These are phyloP conservation scores for Leccinum huronense DNA, from an alignment of 1,284 basidiomycete species.

Conservation along the genomic window DNA sequence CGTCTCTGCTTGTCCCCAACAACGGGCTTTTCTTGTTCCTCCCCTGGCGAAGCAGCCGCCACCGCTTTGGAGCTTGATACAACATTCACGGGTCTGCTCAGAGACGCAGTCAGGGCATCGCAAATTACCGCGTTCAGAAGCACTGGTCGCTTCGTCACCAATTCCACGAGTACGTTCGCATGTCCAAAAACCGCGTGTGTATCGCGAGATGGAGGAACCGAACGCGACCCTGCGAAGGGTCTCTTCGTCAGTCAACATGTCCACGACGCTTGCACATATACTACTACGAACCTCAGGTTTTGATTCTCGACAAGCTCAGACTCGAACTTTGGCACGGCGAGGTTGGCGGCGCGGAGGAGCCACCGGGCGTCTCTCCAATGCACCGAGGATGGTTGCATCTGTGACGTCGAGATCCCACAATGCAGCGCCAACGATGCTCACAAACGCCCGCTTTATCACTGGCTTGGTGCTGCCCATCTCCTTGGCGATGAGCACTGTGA, in stretches of 20 bases:
- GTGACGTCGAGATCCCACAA: conserved; percentile 42
- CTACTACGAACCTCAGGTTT: conserved; percentile 49
- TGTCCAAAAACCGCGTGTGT: conserved; percentile 51
- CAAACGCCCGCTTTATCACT: conserved; percentile 50
- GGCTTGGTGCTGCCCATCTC: conserved; percentile 66
- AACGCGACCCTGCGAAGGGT: conserved; percentile 49
- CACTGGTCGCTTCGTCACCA: conserved; percentile 39
- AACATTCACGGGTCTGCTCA: conserved; percentile 31
- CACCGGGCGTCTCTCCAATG: conserved; percentile 78
- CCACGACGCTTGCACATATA: not conserved
- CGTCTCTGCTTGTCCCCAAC: conserved; percentile 47
- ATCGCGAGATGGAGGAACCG: conserved; percentile 69
- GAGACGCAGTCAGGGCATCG: conserved; percentile 51
- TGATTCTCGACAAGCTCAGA: conserved; percentile 57
- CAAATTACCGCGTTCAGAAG: conserved; percentile 53
- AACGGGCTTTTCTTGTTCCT: conserved; percentile 35
- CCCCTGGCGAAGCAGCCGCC: conserved; percentile 5
- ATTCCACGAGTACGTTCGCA: conserved; percentile 50
- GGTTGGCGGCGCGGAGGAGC: conserved; percentile 70
- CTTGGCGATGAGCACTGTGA: conserved; percentile 54
- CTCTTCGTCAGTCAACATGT: not conserved
- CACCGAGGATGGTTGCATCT: conserved; percentile 49
- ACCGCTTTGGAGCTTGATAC: conserved; percentile 9
- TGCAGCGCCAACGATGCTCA: conserved; percentile 50
- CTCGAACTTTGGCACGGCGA: conserved; percentile 50